phyloP scores from a whole-genome alignment of 805 yeast species.

The Candida coquimbonensis region DNA sequence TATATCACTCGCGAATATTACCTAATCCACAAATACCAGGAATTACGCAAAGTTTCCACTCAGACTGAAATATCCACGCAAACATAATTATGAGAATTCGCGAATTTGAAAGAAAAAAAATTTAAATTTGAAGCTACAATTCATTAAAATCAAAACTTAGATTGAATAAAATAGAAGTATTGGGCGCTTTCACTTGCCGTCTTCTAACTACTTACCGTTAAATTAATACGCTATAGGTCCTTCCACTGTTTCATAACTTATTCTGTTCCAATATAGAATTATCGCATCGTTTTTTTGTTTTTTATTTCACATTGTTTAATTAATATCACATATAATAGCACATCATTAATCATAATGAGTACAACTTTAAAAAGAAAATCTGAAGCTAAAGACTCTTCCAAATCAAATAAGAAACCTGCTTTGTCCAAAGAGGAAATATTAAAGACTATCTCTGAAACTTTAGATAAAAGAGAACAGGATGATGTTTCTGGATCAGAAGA shows the following conservation, averaged over 20 bases:
- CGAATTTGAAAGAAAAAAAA: not conserved
- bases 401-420: conserved; percentile 15
- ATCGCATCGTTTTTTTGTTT: not conserved
- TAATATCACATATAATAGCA: not conserved
- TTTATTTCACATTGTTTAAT: not conserved
- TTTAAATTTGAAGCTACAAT: not conserved
- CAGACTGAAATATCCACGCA: not conserved
- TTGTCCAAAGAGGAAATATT: conserved; percentile 17
- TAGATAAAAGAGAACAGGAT: conserved; percentile 4
- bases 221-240: no score
- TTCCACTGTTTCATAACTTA: no score
- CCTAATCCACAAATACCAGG: not conserved
- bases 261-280: no score
- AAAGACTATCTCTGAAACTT: conserved; percentile 9
- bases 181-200: no score
- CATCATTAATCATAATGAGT: not conserved
- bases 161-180: no score
- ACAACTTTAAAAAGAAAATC: conserved; percentile 12
- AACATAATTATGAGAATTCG: not conserved
- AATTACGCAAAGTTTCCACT: not conserved
- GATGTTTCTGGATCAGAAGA: conserved; percentile 3
- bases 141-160: not conserved
- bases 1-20: not conserved
- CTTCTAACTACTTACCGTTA: no score
- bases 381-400: conserved; percentile 10